Conservation (phyloP, 495 filamentous ascomycete species). For the Penicillium simplicissimum region DNA sequence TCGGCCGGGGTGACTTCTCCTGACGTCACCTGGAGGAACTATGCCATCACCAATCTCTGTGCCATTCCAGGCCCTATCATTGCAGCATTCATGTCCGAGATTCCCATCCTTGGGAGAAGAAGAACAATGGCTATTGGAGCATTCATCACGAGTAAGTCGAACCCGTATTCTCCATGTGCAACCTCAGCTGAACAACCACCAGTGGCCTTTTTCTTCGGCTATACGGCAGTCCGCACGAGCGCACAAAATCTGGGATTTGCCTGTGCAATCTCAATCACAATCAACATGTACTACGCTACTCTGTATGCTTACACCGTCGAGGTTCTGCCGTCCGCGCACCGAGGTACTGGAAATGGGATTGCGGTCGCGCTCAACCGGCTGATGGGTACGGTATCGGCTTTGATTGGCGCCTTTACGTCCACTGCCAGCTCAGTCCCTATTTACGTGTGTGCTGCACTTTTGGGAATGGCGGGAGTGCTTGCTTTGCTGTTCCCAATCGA, state of each 20-base stretch:
- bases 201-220: constrained; percentile 45
- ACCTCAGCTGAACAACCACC: not conserved
- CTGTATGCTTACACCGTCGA: constrained; percentile 51
- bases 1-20: constrained; percentile 28
- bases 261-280: constrained; percentile 42
- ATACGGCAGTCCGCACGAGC: constrained; percentile 41
- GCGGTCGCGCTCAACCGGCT: constrained; percentile 42
- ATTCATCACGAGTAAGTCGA: constrained; percentile 34
- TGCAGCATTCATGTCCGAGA: constrained; percentile 39
- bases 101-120: constrained; percentile 34
- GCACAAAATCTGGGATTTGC: constrained; percentile 45
- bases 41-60: constrained; percentile 45
- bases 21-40: constrained; percentile 43
- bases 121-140: constrained; percentile 43
- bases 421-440: constrained; percentile 39
- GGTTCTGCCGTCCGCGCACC: constrained; percentile 44
- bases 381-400: constrained; percentile 39
- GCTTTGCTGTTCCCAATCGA: constrained; percentile 43
- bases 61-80: constrained; percentile 43
- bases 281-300: constrained; percentile 50
- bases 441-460: constrained; percentile 41
- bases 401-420: constrained; percentile 40
- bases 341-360: constrained; percentile 45
- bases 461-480: constrained; percentile 33
- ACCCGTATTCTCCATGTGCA: not conserved